phyloP scores from a whole-genome alignment of 2,329 filamentous ascomycete genomes.

The Juglanconis sp. region DNA sequence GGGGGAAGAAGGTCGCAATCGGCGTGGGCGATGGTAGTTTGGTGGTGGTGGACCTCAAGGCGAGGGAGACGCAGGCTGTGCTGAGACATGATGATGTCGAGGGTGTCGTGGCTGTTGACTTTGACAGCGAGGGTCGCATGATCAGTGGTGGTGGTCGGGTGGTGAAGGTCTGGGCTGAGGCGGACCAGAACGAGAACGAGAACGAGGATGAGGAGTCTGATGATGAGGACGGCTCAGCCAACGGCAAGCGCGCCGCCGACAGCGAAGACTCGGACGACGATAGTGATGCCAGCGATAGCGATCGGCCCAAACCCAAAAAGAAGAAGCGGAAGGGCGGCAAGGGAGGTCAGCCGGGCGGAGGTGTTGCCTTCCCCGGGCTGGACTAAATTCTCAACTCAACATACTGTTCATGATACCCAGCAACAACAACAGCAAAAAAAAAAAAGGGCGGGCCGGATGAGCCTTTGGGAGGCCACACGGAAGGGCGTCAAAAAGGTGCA shows the following conservation, averaged over 20 bases:
- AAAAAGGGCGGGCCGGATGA: not conserved
- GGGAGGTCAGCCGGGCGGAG: constrained; percentile 12
- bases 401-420: constrained; percentile 17
- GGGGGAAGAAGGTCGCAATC: constrained; percentile 70
- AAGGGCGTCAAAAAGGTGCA: constrained; percentile 24
- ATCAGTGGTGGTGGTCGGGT: constrained; percentile 83
- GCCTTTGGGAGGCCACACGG: not conserved
- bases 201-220: constrained; percentile 49
- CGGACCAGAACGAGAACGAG: constrained; percentile 43
- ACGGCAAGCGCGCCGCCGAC: constrained; percentile 45
- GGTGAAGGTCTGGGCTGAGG: constrained; percentile 86
- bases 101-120: constrained; percentile 75
- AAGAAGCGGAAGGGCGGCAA: constrained; percentile 46
- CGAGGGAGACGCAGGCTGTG: constrained; percentile 67
- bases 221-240: constrained; percentile 40
- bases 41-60: constrained; percentile 71
- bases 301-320: constrained; percentile 32
- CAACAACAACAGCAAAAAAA: not conserved
- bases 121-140: constrained; percentile 81
- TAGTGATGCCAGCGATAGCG: constrained; percentile 48
- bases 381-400: constrained; percentile 5
- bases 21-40: constrained; percentile 80
- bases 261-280: constrained; percentile 43
- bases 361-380: constrained; percentile 19
- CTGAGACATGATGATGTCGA: constrained; percentile 82